Percentiles rank a stretch among this genome's conserved stretches.
Conservation (phyloP, 352 stramenopile species). For the Elongisporangium prolatum region DNA sequence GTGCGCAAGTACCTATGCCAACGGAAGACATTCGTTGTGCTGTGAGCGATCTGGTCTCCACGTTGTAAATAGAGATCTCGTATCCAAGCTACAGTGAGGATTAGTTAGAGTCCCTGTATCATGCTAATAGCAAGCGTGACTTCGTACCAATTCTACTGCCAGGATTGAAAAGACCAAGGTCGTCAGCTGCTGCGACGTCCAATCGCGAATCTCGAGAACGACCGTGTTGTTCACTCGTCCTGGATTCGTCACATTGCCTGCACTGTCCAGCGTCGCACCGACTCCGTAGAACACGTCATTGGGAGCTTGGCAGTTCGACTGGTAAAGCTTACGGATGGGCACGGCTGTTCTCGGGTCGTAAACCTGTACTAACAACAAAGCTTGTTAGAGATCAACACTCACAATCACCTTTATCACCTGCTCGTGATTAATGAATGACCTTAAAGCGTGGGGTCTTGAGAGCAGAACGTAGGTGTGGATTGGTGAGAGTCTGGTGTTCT, state of each 20-base stretch:
- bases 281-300: constrained; percentile 28
- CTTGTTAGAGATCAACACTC: not conserved
- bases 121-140: too few species aligned
- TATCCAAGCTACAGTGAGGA: constrained; percentile 39
- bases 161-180: constrained; percentile 43
- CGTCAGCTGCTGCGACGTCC: constrained; percentile 30
- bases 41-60: constrained; percentile 9
- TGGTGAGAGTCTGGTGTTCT: constrained; percentile 8
- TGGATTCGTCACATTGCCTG: constrained; percentile 16
- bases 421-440: constrained; percentile 10
- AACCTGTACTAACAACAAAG: constrained; percentile 4
- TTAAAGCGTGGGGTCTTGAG: constrained; percentile 27
- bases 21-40: constrained; percentile 32
- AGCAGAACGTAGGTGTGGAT: constrained; percentile 30
- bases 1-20: not conserved
- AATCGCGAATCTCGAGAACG: constrained; percentile 38
- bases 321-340: constrained; percentile 19
- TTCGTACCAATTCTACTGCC: constrained; percentile 34
- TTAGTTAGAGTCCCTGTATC: too few species aligned
- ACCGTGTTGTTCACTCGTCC: constrained; percentile 34
- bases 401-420: too few species aligned
- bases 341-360: constrained; percentile 21
- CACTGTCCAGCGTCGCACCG: constrained; percentile 20
- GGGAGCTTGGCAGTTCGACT: constrained; percentile 17
- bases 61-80: constrained; percentile 29